A percentile compares a stretch with the other conserved stretches of the same genome.
These are phyloP conservation scores for Macrophomina phaseolina DNA, from an alignment of 2,329 filamentous ascomycete genomes.

Conservation along the genomic window DNA sequence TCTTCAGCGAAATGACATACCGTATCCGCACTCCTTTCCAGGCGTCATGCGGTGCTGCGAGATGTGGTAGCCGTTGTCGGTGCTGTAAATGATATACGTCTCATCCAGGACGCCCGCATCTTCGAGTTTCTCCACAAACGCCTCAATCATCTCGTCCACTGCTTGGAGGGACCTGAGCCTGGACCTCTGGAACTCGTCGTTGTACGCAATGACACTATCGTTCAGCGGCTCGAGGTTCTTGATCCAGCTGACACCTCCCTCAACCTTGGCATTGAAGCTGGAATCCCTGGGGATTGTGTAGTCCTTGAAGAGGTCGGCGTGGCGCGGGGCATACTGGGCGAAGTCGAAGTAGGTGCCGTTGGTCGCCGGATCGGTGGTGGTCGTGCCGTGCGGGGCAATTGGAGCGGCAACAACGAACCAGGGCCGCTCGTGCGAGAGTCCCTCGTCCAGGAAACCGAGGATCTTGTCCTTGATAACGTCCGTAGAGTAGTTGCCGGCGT, in stretches of 20 bases:
- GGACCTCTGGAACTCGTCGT: slow-evolving; percentile 59
- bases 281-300: slow-evolving; percentile 65
- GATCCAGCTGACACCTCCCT: slow-evolving; percentile 56
- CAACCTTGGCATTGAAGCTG: slow-evolving; percentile 70
- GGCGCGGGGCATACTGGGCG: slow-evolving; percentile 46
- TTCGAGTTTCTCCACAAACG: slow-evolving; percentile 50
- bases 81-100: slow-evolving; percentile 50
- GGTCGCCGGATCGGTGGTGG: slow-evolving; percentile 62
- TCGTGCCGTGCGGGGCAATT: slow-evolving; percentile 64
- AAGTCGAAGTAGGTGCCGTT: slow-evolving; percentile 22
- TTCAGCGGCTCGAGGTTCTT: slow-evolving; percentile 52
- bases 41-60: slow-evolving; percentile 48
- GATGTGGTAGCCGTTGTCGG: slow-evolving; percentile 50
- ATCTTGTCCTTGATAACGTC: slow-evolving; percentile 68
- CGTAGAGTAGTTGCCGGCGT: slow-evolving; percentile 60
- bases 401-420: slow-evolving; percentile 73
- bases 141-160: slow-evolving; percentile 62
- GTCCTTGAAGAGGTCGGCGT: slow-evolving; percentile 66
- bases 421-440: slow-evolving; percentile 58
- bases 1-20: slow-evolving; percentile 33
- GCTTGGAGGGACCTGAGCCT: slow-evolving; percentile 58
- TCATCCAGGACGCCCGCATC: slow-evolving; percentile 53
- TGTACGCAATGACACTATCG: slow-evolving; percentile 54
- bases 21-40: slow-evolving; percentile 47
- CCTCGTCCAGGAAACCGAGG: slow-evolving; percentile 66